These are phyloP conservation scores for Cruciata laevipes DNA, from an alignment of 257 asterid genomes.

Conservation along the genomic window DNA sequence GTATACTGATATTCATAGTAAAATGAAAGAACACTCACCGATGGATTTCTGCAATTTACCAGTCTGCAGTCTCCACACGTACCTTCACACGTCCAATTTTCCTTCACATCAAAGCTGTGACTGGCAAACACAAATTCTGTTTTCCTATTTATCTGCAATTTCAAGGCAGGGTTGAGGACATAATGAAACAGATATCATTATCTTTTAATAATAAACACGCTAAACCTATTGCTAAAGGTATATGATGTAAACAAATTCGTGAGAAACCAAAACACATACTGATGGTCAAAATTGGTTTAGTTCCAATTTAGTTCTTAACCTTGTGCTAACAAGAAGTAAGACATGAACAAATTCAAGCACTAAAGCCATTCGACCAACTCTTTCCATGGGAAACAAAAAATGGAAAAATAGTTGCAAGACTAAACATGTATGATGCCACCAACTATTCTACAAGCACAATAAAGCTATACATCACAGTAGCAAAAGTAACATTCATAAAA, in stretches of 20 bases:
- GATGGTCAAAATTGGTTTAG: not conserved
- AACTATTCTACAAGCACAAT: not conserved
- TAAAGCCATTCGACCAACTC: not conserved
- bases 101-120: constrained; percentile 98
- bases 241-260: not conserved
- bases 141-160: constrained; percentile 89
- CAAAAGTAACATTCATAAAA: not conserved
- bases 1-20: not conserved
- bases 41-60: constrained; percentile 91
- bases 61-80: constrained; percentile 84
- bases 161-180: not conserved
- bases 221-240: not conserved
- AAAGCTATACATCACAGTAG: not conserved
- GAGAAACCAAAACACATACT: not conserved
- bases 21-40: constrained; percentile 40
- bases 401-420: not conserved
- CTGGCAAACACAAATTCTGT: constrained; percentile 97
- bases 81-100: constrained; percentile 95
- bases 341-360: not conserved
- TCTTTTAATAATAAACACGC: not conserved
- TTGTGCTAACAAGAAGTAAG: not conserved
- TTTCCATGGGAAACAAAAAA: constrained; percentile 2
- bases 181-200: not conserved
- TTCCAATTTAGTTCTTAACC: not conserved
- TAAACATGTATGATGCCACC: no score